Conservation (phyloP, 805 yeast genomes). For the Maudiozyma serrabonitensis region DNA sequence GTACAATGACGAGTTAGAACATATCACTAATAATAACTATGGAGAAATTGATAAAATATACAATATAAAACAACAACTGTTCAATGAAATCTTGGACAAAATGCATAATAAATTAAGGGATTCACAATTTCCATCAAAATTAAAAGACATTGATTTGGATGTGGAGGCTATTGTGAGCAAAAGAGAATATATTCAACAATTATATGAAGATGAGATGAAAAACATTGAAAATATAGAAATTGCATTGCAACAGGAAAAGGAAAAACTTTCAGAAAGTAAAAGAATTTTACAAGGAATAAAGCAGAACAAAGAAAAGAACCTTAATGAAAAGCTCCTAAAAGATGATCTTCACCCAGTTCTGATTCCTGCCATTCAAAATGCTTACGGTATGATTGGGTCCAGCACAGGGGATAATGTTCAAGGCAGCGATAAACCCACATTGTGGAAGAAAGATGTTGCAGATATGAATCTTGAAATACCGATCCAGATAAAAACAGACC, state of each 20-base stretch:
- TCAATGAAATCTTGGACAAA: slow-evolving; percentile 18
- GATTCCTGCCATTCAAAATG: slow-evolving; percentile 21
- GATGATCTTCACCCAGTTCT: slow-evolving; percentile 22
- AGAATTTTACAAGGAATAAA: slow-evolving; percentile 5
- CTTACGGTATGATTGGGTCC: slow-evolving; percentile 15
- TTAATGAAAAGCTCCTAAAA: slow-evolving; percentile 14
- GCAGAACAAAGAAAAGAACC: slow-evolving; percentile 7
- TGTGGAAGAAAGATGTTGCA: slow-evolving; percentile 4
- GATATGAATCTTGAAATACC: slow-evolving; percentile 4
- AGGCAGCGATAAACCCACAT: not conserved
- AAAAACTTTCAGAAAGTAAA: slow-evolving; percentile 11
- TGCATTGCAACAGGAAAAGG: slow-evolving; percentile 15
- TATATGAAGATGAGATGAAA: slow-evolving; percentile 15
- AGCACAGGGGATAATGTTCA: not conserved
- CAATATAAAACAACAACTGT: slow-evolving; percentile 13
- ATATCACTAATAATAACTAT: slow-evolving; percentile 7
- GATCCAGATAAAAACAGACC: too few species aligned
- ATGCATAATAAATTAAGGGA: slow-evolving; percentile 14
- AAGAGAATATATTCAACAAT: slow-evolving; percentile 21
- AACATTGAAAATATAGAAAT: slow-evolving; percentile 18
- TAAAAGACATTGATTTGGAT: slow-evolving; percentile 20
- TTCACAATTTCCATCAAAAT: slow-evolving; percentile 20
- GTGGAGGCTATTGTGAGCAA: slow-evolving; percentile 26
- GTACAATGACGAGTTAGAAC: slow-evolving; percentile 14
- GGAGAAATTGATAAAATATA: slow-evolving; percentile 10